phyloP scores from a whole-genome alignment of 2,329 filamentous ascomycete species.

The Ascochyta fabae region DNA sequence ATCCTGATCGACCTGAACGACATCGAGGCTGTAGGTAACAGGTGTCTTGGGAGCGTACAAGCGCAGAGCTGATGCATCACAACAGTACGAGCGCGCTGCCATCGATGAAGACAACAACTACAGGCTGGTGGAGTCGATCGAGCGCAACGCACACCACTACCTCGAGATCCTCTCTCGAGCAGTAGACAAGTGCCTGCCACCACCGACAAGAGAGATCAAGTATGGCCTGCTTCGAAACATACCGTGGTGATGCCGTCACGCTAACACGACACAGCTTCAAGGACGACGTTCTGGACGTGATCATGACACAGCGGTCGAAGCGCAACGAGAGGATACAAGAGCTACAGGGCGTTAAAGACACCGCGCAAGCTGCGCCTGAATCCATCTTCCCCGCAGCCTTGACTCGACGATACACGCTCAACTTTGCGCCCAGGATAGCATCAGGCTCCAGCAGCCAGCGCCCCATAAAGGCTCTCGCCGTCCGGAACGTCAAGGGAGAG shows the following conservation, averaged over 20 bases:
- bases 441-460: constrained; percentile 69
- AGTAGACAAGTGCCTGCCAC: constrained; percentile 84
- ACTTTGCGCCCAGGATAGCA: constrained; percentile 89
- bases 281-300: constrained; percentile 94
- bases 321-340: constrained; percentile 77
- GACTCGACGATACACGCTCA: constrained; percentile 90
- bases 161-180: constrained; percentile 89
- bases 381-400: constrained; percentile 90
- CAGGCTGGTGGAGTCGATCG: constrained; percentile 81
- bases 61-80: constrained; percentile 20
- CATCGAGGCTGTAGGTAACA: constrained; percentile 68
- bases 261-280: constrained; percentile 73
- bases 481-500: constrained; percentile 89
- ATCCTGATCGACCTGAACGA: constrained; percentile 91
- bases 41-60: too few species aligned
- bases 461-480: constrained; percentile 73
- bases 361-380: constrained; percentile 68
- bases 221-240: constrained; percentile 51
- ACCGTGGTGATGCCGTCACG: background rate
- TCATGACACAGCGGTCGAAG: constrained; percentile 89
- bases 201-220: constrained; percentile 77
- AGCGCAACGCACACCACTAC: constrained; percentile 92
- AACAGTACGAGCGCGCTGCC: constrained; percentile 73
- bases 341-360: constrained; percentile 50
- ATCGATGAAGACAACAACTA: constrained; percentile 66